phyloP scores from a whole-genome alignment of 441 rosid species.

The Populus hybrid region DNA sequence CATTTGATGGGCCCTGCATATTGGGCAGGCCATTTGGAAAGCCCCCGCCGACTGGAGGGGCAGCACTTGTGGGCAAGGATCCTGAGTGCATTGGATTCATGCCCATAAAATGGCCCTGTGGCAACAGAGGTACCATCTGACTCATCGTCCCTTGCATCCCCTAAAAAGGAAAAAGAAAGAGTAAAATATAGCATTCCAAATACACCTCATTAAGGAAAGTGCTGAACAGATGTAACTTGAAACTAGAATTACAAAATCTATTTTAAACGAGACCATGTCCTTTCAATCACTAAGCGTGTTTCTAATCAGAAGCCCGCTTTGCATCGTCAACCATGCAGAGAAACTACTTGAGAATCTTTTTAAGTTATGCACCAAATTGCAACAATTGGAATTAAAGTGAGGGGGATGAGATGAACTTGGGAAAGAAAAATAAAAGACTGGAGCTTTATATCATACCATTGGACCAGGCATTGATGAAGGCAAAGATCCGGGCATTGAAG shows the following conservation, averaged over 20 bases:
- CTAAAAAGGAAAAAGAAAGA: conserved; percentile 22
- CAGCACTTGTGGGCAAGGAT: conserved; percentile 40
- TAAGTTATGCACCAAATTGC: neutral
- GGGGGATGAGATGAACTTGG: neutral
- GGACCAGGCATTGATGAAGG: conserved; percentile 35
- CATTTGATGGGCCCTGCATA: conserved; percentile 71
- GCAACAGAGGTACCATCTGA: conserved; percentile 71
- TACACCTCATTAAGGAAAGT: neutral
- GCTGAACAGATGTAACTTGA: neutral
- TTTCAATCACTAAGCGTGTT: neutral
- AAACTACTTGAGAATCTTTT: neutral
- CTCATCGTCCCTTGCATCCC: conserved; percentile 86
- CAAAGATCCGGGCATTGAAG: conserved; percentile 26
- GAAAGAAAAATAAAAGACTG: neutral
- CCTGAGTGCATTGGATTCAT: conserved; percentile 67
- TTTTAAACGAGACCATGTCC: neutral
- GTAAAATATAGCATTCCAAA: neutral
- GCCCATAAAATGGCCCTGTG: conserved; percentile 88
- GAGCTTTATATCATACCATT: conserved; percentile 50
- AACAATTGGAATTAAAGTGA: neutral
- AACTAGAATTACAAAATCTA: neutral
- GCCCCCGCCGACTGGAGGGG: conserved; percentile 46
- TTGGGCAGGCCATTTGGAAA: conserved; percentile 65
- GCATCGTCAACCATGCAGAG: neutral
- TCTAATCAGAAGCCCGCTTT: neutral